Conservation (phyloP, 306 rosid genomes). For the Canavalia ensiformis region DNA sequence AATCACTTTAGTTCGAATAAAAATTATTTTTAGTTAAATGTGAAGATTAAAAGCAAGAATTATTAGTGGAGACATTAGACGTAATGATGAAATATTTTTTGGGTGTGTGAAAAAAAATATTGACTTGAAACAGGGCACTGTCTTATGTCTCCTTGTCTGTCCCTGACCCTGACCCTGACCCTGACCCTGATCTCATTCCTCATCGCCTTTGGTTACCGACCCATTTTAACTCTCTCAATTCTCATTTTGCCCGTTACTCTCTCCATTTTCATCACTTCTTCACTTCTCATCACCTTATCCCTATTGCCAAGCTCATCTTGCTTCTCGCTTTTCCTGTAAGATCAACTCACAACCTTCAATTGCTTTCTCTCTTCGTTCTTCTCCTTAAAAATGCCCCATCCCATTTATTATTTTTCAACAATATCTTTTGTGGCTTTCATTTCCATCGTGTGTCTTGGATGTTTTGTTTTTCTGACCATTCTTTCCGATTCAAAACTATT, state of each 20-base stretch:
- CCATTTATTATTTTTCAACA: neutral
- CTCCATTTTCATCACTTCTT: neutral
- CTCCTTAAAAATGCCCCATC: slow-evolving; percentile 5
- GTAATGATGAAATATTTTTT: slow-evolving; percentile 35
- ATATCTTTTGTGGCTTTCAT: neutral
- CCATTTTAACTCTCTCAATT: slow-evolving; percentile 4
- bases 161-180: neutral
- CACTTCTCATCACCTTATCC: slow-evolving; percentile 14
- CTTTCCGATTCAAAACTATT: neutral
- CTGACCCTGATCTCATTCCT: slow-evolving; percentile 42
- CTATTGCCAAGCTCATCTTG: neutral
- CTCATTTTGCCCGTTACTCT: slow-evolving; percentile 30
- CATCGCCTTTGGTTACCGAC: slow-evolving; percentile 37
- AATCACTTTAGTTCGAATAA: slow-evolving; percentile 7
- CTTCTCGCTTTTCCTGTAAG: slow-evolving; percentile 6
- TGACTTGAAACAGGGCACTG: slow-evolving; percentile 41
- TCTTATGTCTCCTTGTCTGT: slow-evolving; percentile 22
- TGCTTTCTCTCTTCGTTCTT: slow-evolving; percentile 20
- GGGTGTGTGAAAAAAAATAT: slow-evolving; percentile 36
- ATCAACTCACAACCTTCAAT: slow-evolving; percentile 42
- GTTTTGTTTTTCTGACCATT: slow-evolving; percentile 34
- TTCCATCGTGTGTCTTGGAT: neutral
- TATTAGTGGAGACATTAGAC: neutral
- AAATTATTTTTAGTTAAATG: neutral
- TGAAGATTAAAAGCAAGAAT: neutral